Evolutionary conservation across 2,329 filamentous ascomycete species (phyloP).

Genomic region (Fonsecaea multimorphosa): DNA sequence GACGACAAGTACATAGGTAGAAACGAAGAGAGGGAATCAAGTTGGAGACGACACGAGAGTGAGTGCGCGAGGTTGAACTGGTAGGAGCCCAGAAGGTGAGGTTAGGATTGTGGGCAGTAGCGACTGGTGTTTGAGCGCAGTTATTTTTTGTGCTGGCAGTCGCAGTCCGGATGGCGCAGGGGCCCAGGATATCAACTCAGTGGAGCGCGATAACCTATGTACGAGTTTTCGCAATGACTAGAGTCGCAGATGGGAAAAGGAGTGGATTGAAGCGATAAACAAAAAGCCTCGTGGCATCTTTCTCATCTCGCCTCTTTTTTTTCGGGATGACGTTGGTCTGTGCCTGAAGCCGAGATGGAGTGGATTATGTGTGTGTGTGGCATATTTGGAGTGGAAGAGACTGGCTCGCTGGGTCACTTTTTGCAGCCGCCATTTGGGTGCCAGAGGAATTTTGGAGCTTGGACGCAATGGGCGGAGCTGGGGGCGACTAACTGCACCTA

Average conservation of each 20-base stretch:
- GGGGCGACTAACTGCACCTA: neutral
- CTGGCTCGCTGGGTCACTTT: slow-evolving; percentile 1
- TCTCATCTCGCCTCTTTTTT: slow-evolving; percentile 7
- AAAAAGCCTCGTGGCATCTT: slow-evolving; percentile 9
- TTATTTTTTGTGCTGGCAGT: slow-evolving; percentile 6
- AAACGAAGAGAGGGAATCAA: neutral
- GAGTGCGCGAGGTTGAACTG: neutral
- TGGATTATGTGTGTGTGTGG: slow-evolving; percentile 5
- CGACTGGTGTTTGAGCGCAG: slow-evolving; percentile 1
- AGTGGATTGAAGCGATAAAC: slow-evolving; percentile 7
- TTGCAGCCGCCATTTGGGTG: neutral
- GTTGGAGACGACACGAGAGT: neutral
- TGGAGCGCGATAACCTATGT: neutral
- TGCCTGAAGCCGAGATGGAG: slow-evolving; percentile 1
- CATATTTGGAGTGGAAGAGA: neutral
- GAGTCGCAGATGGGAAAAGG: neutral
- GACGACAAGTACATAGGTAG: slow-evolving; percentile 6
- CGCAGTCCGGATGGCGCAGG: neutral
- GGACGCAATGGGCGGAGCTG: neutral
- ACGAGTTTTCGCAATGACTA: neutral
- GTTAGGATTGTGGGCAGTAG: slow-evolving; percentile 6
- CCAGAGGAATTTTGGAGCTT: slow-evolving; percentile 12
- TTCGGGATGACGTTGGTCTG: slow-evolving; percentile 20
- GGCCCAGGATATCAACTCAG: neutral
- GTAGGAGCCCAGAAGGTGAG: neutral